Evolutionary conservation across 306 rosid species (phyloP).

Genomic region (Abrus pulchellus): DNA sequence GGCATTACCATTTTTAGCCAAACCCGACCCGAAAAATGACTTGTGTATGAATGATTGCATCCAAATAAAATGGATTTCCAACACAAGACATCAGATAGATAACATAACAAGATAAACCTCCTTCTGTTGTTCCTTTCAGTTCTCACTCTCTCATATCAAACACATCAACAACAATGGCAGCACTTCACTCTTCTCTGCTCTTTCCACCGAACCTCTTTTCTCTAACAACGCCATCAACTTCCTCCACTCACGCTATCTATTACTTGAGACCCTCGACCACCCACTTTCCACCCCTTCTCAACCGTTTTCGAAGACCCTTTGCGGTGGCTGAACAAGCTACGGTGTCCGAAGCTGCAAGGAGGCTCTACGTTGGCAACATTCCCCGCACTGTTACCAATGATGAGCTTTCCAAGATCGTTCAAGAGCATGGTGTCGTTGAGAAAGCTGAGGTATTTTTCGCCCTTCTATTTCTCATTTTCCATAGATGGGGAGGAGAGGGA

Average conservation of each 20-base stretch:
- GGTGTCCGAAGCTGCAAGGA: slow-evolving; percentile 62
- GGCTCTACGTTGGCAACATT: slow-evolving; percentile 87
- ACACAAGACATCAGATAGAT: background rate
- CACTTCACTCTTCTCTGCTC: slow-evolving; percentile 65
- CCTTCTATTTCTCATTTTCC: background rate
- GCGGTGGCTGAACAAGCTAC: slow-evolving; percentile 73
- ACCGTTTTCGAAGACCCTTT: slow-evolving; percentile 48
- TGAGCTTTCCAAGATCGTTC: slow-evolving; percentile 71
- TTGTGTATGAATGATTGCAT: background rate
- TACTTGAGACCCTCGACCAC: slow-evolving; percentile 36
- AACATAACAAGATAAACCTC: slow-evolving; percentile 27
- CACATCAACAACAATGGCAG: slow-evolving; percentile 60
- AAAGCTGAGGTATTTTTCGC: slow-evolving; percentile 72
- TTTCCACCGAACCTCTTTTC: slow-evolving; percentile 63
- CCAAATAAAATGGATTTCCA: background rate
- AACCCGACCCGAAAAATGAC: slow-evolving; percentile 19
- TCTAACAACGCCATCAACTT: slow-evolving; percentile 45
- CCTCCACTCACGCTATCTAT: slow-evolving; percentile 43
- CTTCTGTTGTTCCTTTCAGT: background rate
- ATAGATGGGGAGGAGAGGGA: background rate
- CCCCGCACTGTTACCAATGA: slow-evolving; percentile 74
- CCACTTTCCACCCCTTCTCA: slow-evolving; percentile 47
- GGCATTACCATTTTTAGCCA: too few relatives aligned
- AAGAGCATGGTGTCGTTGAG: slow-evolving; percentile 89
- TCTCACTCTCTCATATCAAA: background rate